Evolutionary conservation across 345 rosid genomes (phyloP), one percentile per base, ranked within the genome.

Genomic region (Moricandia arvensis): DNA sequence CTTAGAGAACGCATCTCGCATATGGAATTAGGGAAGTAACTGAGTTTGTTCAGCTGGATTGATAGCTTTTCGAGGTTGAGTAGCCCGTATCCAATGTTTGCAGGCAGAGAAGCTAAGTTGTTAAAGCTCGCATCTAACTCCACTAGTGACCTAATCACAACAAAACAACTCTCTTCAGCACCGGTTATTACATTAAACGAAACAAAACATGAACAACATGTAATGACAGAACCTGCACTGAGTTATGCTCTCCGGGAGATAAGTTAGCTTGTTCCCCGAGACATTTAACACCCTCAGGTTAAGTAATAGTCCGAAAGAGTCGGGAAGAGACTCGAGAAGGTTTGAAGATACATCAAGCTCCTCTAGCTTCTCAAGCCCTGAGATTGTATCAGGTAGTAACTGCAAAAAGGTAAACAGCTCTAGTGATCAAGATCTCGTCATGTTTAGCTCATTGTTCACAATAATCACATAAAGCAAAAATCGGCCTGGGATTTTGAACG

Each of bases 51-150:
- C 79, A 90, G 82, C 75, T 88, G 88, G 76, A 96, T 78, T 0
- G 85, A 85, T 24, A 96, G 88, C 83, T n/a, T 93, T 81, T 85
- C 85, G 21, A 96, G 95, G 69, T 85, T 86, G 35, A 79, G 66
- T 61, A 93, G 72, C 54, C 90, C 98, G 37, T 80, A 82, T 24
- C 99, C 99, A 2, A 96, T 79, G 74, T 91, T 89, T 10, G 85
- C 81, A 5, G 99, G 99, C 81, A 96, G 62, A 75, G 65, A 83
- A 12, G 88, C 71, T 75, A 93, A 84, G 74, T 78, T 80, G 85
- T 96, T 96, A 80, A 87, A 96, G 86, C 99, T 91, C 7, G 81
- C 93, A 79, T 96, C 94, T 66, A 96, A 80, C 83, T 89, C 97
- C 15, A 82, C 82, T 77, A 95, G 69, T 11, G 89, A 86, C 80